These are phyloP conservation scores for Globisporangium iwayamae DNA, from an alignment of 352 stramenopile genomes.

Conservation along the genomic window DNA sequence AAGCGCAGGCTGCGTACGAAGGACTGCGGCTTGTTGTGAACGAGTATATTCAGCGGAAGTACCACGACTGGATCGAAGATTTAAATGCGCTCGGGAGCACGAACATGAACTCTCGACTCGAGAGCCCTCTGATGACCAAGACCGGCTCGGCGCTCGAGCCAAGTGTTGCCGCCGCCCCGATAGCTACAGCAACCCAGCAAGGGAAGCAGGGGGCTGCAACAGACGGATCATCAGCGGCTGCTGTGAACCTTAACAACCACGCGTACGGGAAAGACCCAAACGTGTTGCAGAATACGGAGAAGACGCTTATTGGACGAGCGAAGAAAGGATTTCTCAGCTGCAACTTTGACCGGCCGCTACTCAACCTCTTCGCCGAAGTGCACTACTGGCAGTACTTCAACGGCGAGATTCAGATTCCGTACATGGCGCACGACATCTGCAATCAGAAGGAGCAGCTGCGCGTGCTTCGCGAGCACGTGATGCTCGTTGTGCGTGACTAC, in stretches of 20 bases:
- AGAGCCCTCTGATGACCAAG: constrained; percentile 88
- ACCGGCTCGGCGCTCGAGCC: constrained; percentile 25
- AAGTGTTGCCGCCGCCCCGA: constrained; percentile 1
- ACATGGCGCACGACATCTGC: constrained; percentile 94
- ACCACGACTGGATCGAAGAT: constrained; percentile 89
- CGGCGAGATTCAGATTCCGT: constrained; percentile 93
- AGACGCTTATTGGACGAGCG: constrained; percentile 70
- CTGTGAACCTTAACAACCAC: constrained; percentile 35
- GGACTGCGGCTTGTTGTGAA: constrained; percentile 80
- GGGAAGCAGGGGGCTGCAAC: constrained; percentile 4
- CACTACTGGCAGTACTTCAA: constrained; percentile 91
- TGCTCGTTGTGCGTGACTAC: constrained; percentile 94
- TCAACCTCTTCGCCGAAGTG: constrained; percentile 92
- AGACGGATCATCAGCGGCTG: neutral
- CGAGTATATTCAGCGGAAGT: constrained; percentile 89
- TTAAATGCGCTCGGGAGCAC: constrained; percentile 73
- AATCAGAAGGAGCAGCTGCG: constrained; percentile 92
- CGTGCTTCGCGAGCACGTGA: constrained; percentile 91
- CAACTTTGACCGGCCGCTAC: constrained; percentile 93
- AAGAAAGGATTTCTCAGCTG: constrained; percentile 89
- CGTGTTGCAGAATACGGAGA: constrained; percentile 71
- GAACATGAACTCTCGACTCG: constrained; percentile 76
- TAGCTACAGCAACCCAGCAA: constrained; percentile 7
- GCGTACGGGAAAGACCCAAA: constrained; percentile 48
- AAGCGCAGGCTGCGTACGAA: constrained; percentile 72